phyloP scores from a whole-genome alignment of 2,329 filamentous ascomycete species.

The Venturia oleaginea region DNA sequence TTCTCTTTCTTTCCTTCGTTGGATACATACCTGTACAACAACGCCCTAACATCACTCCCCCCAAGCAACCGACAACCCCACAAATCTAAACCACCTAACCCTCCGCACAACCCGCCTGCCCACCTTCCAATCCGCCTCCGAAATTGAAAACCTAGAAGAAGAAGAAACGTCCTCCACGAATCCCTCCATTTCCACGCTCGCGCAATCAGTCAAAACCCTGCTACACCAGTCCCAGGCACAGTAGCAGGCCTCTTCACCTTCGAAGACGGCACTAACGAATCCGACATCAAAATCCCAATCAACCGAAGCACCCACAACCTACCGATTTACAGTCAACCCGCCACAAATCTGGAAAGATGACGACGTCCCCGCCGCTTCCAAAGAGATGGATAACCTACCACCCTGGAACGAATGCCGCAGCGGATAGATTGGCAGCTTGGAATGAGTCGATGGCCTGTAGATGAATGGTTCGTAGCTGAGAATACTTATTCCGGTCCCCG shows the following conservation, averaged over 20 bases:
- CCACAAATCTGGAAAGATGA: conserved; percentile 41
- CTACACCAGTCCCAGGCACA: conserved; percentile 28
- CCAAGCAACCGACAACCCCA: neutral
- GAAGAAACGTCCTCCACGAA: conserved; percentile 38
- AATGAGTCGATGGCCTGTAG: conserved; percentile 47
- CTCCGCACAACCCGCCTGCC: conserved; percentile 37
- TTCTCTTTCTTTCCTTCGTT: neutral
- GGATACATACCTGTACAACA: neutral
- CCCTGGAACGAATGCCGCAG: conserved; percentile 51
- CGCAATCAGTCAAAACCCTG: conserved; percentile 26
- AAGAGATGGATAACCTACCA: conserved; percentile 39
- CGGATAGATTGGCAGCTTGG: conserved; percentile 51
- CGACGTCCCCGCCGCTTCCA: conserved; percentile 39
- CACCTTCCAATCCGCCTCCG: conserved; percentile 38
- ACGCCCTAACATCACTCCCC: neutral
- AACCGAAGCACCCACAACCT: conserved; percentile 28
- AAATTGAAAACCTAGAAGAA: conserved; percentile 38
- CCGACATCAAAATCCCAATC: conserved; percentile 45
- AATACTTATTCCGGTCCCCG: conserved; percentile 49
- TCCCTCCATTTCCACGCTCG: conserved; percentile 40
- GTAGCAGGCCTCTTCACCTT: conserved; percentile 50
- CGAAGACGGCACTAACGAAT: conserved; percentile 37
- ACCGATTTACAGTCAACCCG: conserved; percentile 52
- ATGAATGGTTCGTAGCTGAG: conserved; percentile 41
- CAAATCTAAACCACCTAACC: conserved; percentile 33